A percentile compares a stretch with the other conserved stretches of the same genome.
phyloP scores from a whole-genome alignment of 441 rosid genomes.

The Brassica hybrid region DNA sequence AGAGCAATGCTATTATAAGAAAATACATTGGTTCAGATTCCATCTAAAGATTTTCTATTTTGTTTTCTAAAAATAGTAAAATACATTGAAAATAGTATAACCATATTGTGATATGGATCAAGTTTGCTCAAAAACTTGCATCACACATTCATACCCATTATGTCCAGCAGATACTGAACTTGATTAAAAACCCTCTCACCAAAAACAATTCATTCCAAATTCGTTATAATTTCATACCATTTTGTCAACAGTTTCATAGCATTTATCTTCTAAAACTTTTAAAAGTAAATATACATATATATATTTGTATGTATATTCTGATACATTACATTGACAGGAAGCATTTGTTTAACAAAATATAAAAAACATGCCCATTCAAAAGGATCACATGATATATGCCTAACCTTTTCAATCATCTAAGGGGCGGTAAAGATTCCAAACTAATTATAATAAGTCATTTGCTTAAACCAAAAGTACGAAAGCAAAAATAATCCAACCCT shows the following conservation, averaged over 20 bases:
- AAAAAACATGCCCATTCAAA: not conserved
- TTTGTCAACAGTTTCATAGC: not conserved
- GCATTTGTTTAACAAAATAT: not conserved
- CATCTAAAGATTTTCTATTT: too few relatives aligned
- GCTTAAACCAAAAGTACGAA: not conserved
- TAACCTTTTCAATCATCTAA: not conserved
- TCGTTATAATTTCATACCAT: not conserved
- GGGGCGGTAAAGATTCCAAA: slow-evolving; percentile 10
- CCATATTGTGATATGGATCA: not conserved
- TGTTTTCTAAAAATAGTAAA: too few relatives aligned
- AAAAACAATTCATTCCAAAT: not conserved
- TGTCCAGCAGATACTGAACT: not conserved
- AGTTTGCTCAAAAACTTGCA: not conserved
- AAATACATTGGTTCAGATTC: too few relatives aligned
- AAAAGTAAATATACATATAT: not conserved
- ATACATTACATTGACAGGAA: not conserved
- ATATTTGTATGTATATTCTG: not conserved
- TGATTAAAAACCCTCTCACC: not conserved
- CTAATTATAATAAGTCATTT: not conserved
- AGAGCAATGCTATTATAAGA: too few relatives aligned
- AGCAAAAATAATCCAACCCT: not conserved
- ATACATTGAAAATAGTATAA: too few relatives aligned
- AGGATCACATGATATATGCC: not conserved
- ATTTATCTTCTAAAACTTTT: not conserved
- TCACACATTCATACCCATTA: not conserved